These are phyloP conservation scores for Penicillium sp. DNA, from an alignment of 2,329 filamentous ascomycete genomes.

Conservation along the genomic window DNA sequence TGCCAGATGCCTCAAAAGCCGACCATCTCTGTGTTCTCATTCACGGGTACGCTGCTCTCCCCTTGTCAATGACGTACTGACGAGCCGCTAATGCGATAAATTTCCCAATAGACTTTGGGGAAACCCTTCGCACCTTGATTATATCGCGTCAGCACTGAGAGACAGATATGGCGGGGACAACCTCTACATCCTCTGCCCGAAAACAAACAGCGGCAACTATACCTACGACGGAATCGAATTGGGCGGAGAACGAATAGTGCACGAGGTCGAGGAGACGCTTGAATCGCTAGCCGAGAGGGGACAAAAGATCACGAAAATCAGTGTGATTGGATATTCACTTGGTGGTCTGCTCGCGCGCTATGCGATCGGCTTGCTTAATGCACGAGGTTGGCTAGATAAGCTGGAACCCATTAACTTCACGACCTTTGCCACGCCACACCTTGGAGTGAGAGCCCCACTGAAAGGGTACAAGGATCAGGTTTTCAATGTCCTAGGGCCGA, in stretches of 20 bases:
- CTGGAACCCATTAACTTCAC: conserved; percentile 90
- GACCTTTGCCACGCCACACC: conserved; percentile 82
- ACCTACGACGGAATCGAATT: conserved; percentile 67
- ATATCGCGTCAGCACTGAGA: conserved; percentile 51
- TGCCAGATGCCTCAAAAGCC: conserved; percentile 23
- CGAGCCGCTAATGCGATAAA: conserved; percentile 7
- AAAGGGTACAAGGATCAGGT: conserved; percentile 64
- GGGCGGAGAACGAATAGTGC: conserved; percentile 63
- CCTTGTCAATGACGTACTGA: conserved; percentile 9
- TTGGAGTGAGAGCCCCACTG: conserved; percentile 70
- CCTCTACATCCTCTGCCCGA: conserved; percentile 56
- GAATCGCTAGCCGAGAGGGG: conserved; percentile 57
- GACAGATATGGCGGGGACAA: conserved; percentile 49
- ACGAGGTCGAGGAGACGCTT: conserved; percentile 61
- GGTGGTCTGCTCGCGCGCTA: conserved; percentile 86
- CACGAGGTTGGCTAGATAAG: conserved; percentile 73
- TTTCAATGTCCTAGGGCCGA: conserved; percentile 81
- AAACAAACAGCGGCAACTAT: conserved; percentile 56
- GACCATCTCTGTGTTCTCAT: conserved; percentile 61
- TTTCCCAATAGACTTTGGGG: conserved; percentile 53
- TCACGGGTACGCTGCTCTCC: conserved; percentile 50
- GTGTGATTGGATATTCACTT: conserved; percentile 83
- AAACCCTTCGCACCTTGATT: conserved; percentile 57
- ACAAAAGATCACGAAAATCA: conserved; percentile 74
- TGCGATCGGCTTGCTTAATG: conserved; percentile 77